phyloP scores from a whole-genome alignment of 495 filamentous ascomycete genomes.

The Elaphomyces granulatus region DNA sequence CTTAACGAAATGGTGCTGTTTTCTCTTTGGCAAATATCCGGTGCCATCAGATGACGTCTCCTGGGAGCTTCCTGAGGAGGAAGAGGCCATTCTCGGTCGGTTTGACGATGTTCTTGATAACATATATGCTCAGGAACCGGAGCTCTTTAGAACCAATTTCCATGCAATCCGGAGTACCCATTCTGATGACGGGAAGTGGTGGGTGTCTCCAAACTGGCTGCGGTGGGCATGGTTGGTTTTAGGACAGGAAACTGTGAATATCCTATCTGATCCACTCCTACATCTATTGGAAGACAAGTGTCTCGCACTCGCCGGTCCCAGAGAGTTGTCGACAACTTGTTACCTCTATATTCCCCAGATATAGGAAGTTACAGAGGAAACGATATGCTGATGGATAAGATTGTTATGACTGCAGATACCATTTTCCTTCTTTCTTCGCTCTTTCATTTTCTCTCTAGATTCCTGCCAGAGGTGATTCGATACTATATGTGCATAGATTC shows the following conservation, averaged over 20 bases:
- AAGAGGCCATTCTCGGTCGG: slow-evolving; percentile 12
- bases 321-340: slow-evolving; percentile 21
- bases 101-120: slow-evolving; percentile 14
- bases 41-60: slow-evolving; percentile 15
- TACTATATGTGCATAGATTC: too few species aligned
- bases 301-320: slow-evolving; percentile 5
- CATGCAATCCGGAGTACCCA: not conserved
- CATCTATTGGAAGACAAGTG: slow-evolving; percentile 13
- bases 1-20: slow-evolving; percentile 22
- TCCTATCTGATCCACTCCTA: slow-evolving; percentile 24
- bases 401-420: too few species aligned
- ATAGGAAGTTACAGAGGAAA: not conserved
- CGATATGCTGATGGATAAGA: not conserved
- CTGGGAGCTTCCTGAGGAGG: slow-evolving; percentile 18
- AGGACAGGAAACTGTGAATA: slow-evolving; percentile 26
- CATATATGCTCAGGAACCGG: slow-evolving; percentile 4
- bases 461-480: too few species aligned
- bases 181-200: slow-evolving; percentile 16
- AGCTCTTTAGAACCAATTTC: too few species aligned
- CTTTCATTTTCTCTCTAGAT: too few species aligned
- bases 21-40: slow-evolving; percentile 25
- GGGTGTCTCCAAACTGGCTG: slow-evolving; percentile 30
- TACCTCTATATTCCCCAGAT: slow-evolving; percentile 30
- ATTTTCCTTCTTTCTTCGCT: too few species aligned
- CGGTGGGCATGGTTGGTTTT: slow-evolving; percentile 28